phyloP scores from a whole-genome alignment of 345 rosid genomes.

The Microcos paniculata region DNA sequence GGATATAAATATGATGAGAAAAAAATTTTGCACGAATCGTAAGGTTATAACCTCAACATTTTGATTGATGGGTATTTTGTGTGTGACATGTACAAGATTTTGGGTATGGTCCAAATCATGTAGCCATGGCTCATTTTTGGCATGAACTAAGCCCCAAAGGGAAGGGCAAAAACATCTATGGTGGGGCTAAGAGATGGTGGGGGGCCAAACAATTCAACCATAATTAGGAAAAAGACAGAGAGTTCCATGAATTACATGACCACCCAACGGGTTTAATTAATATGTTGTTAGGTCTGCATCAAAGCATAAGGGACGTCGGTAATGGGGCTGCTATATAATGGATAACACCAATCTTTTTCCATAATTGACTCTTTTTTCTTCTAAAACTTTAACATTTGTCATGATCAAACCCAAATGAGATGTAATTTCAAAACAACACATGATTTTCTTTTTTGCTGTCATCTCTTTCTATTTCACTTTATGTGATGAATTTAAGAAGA shows the following conservation, averaged over 20 bases:
- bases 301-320: background rate
- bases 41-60: background rate
- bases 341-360: background rate
- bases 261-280: background rate
- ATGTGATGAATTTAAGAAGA: background rate
- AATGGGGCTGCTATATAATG: background rate
- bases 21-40: background rate
- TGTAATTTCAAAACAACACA: background rate
- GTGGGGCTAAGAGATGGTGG: background rate
- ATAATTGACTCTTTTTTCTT: background rate
- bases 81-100: background rate
- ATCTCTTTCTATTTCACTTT: background rate
- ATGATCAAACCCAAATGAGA: background rate
- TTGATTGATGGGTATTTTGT: background rate
- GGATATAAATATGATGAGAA: background rate
- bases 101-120: constrained; percentile 3
- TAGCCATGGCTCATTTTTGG: background rate
- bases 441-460: background rate
- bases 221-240: background rate
- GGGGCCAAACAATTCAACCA: background rate
- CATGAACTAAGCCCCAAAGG: background rate
- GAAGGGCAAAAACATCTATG: background rate
- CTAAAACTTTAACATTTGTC: background rate
- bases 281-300: constrained; percentile 15
- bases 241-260: background rate